phyloP scores from a whole-genome alignment of 2,329 filamentous ascomycete species.

The Aureobasidium uvarum region DNA sequence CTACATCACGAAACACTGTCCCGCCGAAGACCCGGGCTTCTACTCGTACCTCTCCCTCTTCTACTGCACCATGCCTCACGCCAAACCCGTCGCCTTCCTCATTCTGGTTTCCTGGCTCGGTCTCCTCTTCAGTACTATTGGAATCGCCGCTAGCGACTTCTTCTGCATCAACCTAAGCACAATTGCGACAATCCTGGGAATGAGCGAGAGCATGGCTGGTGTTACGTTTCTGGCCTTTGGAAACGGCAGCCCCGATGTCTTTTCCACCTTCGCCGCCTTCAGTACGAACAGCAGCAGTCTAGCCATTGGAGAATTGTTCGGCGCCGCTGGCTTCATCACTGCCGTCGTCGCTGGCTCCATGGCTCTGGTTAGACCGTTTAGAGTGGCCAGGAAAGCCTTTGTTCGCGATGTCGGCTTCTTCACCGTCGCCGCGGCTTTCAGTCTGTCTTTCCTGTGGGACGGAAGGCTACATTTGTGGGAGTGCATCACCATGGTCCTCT shows the following conservation, averaged over 20 bases:
- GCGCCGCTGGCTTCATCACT: conserved; percentile 93
- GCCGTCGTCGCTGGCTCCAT: conserved; percentile 95
- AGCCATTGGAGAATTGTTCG: conserved; percentile 91
- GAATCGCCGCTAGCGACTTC: conserved; percentile 97
- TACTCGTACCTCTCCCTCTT: conserved; percentile 86
- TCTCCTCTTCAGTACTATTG: conserved; percentile 92
- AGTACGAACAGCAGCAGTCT: conserved; percentile 94
- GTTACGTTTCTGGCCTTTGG: conserved; percentile 97
- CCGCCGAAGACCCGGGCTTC: conserved; percentile 85
- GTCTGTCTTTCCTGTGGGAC: conserved; percentile 82
- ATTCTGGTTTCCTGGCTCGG: conserved; percentile 80
- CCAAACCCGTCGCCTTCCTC: conserved; percentile 73
- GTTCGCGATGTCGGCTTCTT: conserved; percentile 92
- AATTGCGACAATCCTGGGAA: conserved; percentile 80
- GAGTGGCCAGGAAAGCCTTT: conserved; percentile 84
- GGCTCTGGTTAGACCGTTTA: conserved; percentile 94
- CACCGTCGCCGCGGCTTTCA: conserved; percentile 79
- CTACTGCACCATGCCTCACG: conserved; percentile 72
- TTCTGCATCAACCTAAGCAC: conserved; percentile 97
- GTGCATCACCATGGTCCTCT: conserved; percentile 82
- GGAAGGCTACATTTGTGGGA: conserved; percentile 85
- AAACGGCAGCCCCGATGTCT: conserved; percentile 97
- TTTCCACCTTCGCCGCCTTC: conserved; percentile 98
- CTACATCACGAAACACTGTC: conserved; percentile 78
- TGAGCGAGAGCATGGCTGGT: conserved; percentile 94